phyloP scores from a whole-genome alignment of 2,329 filamentous ascomycete species.

The Xylariaceae sp. region DNA sequence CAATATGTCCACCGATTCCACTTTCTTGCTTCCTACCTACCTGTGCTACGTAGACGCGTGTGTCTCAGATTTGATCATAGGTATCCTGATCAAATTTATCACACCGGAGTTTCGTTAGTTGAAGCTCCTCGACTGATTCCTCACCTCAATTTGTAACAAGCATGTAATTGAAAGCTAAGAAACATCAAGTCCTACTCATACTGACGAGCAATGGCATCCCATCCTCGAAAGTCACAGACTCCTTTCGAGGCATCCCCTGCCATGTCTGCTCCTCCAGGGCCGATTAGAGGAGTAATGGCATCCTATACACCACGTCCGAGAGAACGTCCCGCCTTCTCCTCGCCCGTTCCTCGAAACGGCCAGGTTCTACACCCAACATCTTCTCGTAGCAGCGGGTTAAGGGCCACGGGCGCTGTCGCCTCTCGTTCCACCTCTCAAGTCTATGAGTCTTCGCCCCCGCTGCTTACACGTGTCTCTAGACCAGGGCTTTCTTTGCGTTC shows the following conservation, averaged over 20 bases:
- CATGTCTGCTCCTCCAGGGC: conserved; percentile 19
- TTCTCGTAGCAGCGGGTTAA: conserved; percentile 17
- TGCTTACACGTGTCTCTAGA: conserved; percentile 35
- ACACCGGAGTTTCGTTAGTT: too few relatives aligned
- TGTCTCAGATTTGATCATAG: too few relatives aligned
- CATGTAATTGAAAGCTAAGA: background rate
- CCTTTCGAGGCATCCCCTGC: conserved; percentile 12
- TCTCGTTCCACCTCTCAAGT: conserved; percentile 21
- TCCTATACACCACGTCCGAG: conserved; percentile 26
- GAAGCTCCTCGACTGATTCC: background rate
- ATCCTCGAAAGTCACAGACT: background rate
- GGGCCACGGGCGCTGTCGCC: conserved; percentile 21
- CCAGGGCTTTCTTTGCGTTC: conserved; percentile 35
- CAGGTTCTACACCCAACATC: conserved; percentile 7
- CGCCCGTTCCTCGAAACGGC: conserved; percentile 16
- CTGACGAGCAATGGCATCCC: conserved; percentile 7
- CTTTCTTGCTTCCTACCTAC: background rate
- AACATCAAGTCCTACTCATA: background rate
- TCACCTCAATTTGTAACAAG: background rate
- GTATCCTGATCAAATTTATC: too few relatives aligned
- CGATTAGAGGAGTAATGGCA: conserved; percentile 19
- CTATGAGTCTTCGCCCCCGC: conserved; percentile 36
- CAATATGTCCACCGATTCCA: background rate
- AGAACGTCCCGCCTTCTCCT: conserved; percentile 29
- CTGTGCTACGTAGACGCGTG: too few relatives aligned